phyloP scores from a whole-genome alignment of 768 basidiomycete species.

The Serendipita sp. region DNA sequence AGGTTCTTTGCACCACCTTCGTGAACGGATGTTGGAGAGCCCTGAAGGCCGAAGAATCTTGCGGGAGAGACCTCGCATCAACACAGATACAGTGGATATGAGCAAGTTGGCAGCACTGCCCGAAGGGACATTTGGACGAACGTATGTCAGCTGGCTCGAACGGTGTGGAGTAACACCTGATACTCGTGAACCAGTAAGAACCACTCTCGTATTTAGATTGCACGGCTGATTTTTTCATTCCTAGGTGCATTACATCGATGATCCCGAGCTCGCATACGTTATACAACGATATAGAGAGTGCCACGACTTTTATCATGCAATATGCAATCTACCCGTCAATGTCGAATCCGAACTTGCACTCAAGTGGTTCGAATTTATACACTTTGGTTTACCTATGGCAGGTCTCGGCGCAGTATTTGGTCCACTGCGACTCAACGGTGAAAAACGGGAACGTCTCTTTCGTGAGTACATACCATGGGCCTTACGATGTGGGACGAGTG shows the following conservation, averaged over 20 bases:
- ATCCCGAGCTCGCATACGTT: conserved; percentile 92
- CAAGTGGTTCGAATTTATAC: conserved; percentile 88
- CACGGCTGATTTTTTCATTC: background rate
- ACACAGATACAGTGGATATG: conserved; percentile 60
- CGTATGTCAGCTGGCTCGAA: conserved; percentile 83
- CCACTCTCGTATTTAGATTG: background rate
- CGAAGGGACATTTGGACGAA: conserved; percentile 69
- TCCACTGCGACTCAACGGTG: conserved; percentile 47
- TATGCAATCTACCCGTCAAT: conserved; percentile 75
- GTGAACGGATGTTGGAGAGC: conserved; percentile 61
- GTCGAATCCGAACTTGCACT: conserved; percentile 85
- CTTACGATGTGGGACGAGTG: conserved; percentile 59
- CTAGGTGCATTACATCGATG: conserved; percentile 87
- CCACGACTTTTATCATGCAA: conserved; percentile 93
- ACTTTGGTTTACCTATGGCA: conserved; percentile 81
- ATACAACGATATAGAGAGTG: conserved; percentile 97
- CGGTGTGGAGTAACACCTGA: conserved; percentile 84
- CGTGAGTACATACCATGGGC: conserved; percentile 89
- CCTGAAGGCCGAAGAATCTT: conserved; percentile 74
- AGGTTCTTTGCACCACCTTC: conserved; percentile 53
- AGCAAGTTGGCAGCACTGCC: conserved; percentile 45
- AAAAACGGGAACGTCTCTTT: conserved; percentile 43
- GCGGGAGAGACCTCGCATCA: conserved; percentile 69
- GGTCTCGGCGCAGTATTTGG: conserved; percentile 66
- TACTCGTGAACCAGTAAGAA: conserved; percentile 69